Base-by-base conservation (phyloP, 2,329 filamentous ascomycete species). In the Arachnopeziza araneosa region DNA sequence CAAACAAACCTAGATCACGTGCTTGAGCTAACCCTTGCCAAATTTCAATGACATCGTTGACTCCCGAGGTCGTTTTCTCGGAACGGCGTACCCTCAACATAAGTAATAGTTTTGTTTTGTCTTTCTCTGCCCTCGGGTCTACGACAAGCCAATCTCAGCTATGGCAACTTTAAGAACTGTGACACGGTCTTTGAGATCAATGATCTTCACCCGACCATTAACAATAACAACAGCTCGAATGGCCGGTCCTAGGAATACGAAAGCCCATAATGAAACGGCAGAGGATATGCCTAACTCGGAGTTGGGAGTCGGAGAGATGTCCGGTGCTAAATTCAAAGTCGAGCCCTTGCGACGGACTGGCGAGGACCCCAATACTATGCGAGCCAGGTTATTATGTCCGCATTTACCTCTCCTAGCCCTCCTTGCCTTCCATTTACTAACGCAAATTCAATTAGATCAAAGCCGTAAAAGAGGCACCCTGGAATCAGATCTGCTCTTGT, bases 401-500 rank as follows among this genome's bases (percentile, higher is more conserved):
- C 60, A 60, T 24, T 58, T 26, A 44, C 44, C 55, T 60, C 49
- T 32, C 50, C 50, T 50, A 19, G 56, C 24, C 24, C n/a, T 52
- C 32, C 7, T 26, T 19, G 48, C 23, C 5, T 23, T 19, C 23
- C 10, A 19, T 9, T 50, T 50, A 23, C 23, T 53, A 56, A 54
- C 60, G 64, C 61, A 51, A 12, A 17, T 23, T 50, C 22, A n/a
- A 17, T 32, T 70, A 97, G 93, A 99, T 79, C 95, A 99, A 78
- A 95, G 90, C 75, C 90, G 95, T 69, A 99, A 99, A 78, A 87
- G 95, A 73, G 95, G 95, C 68, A 98, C 90, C 67, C 87, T 98
- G 72, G 95, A 99, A 75, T 93, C 90, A 65, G 95, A 99, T 75
- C 90, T 99, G 58, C 85, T 99, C 64, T 89, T 98, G 67, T 96